Evolutionary conservation across 352 stramenopile genomes (phyloP).

Genomic region (Globisporangium cystogenes): DNA sequence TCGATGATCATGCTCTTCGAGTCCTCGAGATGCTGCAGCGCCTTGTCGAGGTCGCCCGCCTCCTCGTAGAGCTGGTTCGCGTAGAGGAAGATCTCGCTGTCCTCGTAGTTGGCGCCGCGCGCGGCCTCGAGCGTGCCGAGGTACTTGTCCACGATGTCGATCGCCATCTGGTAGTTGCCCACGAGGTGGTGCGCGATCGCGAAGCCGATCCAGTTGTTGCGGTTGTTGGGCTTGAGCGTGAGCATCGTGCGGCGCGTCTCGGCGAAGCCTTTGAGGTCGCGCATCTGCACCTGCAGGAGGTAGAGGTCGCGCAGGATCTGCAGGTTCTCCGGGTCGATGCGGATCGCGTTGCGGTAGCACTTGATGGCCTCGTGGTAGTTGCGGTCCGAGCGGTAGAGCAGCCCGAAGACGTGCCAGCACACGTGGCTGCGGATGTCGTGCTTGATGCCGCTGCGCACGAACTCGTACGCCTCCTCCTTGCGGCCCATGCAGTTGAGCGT

Average conservation of each 20-base stretch:
- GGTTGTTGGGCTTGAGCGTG: conserved; percentile 91
- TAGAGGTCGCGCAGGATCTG: conserved; percentile 97
- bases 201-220: conserved; percentile 97
- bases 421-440: conserved; percentile 94
- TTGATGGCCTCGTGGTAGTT: conserved; percentile 98
- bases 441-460: conserved; percentile 93
- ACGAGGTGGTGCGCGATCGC: conserved; percentile 94
- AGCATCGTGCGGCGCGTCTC: conserved; percentile 94
- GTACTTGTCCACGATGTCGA: conserved; percentile 97
- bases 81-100: conserved; percentile 97
- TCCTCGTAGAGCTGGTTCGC: conserved; percentile 93
- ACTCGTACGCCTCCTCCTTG: conserved; percentile 95
- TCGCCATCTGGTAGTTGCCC: conserved; percentile 90
- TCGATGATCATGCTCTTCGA: conserved; percentile 72
- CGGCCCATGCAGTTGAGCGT: conserved; percentile 93
- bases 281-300: conserved; percentile 93
- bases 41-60: conserved; percentile 74
- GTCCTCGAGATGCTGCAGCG: conserved; percentile 82
- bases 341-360: conserved; percentile 96
- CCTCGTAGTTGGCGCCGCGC: conserved; percentile 85
- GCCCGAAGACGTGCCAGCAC: conserved; percentile 98
- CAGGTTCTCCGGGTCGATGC: conserved; percentile 95
- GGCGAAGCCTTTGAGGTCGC: conserved; percentile 89
- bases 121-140: conserved; percentile 81
- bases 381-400: conserved; percentile 94